Evolutionary conservation across 2,329 filamentous ascomycete genomes (phyloP).

Genomic region (Herpomyces periplanetae): DNA sequence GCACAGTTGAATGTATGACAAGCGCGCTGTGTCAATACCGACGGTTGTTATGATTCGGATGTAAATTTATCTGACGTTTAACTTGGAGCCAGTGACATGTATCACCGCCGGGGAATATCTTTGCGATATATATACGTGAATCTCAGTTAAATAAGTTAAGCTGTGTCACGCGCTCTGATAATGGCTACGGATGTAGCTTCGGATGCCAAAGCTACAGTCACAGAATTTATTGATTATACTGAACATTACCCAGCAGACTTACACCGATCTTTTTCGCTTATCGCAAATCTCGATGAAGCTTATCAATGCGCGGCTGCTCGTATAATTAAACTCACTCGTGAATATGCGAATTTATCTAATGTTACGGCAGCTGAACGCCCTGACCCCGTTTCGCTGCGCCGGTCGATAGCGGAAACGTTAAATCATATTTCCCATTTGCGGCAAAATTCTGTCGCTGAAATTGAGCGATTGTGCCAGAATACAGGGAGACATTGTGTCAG

Average conservation of each 20-base stretch:
- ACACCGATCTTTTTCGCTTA: slow-evolving; percentile 19
- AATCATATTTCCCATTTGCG: slow-evolving; percentile 14
- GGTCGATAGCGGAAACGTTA: slow-evolving; percentile 15
- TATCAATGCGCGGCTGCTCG: slow-evolving; percentile 9
- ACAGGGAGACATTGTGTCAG: slow-evolving; percentile 16
- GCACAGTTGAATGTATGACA: too few relatives aligned
- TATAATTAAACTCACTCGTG: slow-evolving; percentile 16
- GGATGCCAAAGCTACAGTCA: slow-evolving; percentile 22
- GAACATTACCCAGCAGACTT: slow-evolving; percentile 25
- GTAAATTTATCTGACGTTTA: too few relatives aligned
- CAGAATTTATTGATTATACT: slow-evolving; percentile 25
- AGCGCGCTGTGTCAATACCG: too few relatives aligned
- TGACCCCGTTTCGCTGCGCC: slow-evolving; percentile 13
- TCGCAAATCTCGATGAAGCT: slow-evolving; percentile 13
- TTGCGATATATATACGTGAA: too few relatives aligned
- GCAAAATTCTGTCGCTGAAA: slow-evolving; percentile 16
- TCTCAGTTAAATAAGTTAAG: too few relatives aligned
- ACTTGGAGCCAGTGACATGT: too few relatives aligned
- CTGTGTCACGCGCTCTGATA: too few relatives aligned
- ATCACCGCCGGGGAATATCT: too few relatives aligned
- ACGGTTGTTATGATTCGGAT: too few relatives aligned
- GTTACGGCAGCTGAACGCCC: slow-evolving; percentile 11
- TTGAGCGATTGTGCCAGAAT: slow-evolving; percentile 15
- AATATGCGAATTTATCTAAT: slow-evolving; percentile 16
- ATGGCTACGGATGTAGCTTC: too few relatives aligned